phyloP scores from a whole-genome alignment of 345 rosid species.

The Iberis pinnata region DNA sequence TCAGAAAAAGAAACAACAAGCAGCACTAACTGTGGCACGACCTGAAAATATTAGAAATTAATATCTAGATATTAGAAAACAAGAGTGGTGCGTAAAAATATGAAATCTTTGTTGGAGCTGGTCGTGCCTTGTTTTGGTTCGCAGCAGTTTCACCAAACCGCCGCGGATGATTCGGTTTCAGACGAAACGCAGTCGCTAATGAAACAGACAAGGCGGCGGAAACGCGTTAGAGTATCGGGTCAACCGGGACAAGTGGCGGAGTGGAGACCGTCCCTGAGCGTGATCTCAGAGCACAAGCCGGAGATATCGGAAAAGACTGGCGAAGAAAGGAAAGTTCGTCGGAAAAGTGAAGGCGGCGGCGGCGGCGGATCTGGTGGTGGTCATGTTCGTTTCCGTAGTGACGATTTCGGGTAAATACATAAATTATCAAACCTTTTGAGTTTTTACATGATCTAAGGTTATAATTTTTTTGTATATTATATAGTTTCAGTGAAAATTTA shows the following conservation, averaged over 20 bases:
- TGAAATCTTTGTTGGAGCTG: slow-evolving; percentile 48
- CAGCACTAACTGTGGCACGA: slow-evolving; percentile 1
- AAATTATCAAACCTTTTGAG: too few relatives aligned
- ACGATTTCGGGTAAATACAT: slow-evolving; percentile 35
- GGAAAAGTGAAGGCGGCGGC: slow-evolving; percentile 26
- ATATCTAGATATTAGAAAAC: neutral
- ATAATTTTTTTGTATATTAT: too few relatives aligned
- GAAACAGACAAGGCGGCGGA: slow-evolving; percentile 27
- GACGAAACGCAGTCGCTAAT: slow-evolving; percentile 30
- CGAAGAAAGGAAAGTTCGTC: slow-evolving; percentile 24
- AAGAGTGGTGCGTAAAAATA: slow-evolving; percentile 20
- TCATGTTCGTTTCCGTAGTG: slow-evolving; percentile 30
- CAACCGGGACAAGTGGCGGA: slow-evolving; percentile 27
- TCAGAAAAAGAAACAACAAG: neutral
- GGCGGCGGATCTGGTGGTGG: slow-evolving; percentile 18
- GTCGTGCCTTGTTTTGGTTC: slow-evolving; percentile 46
- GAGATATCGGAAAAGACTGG: slow-evolving; percentile 17
- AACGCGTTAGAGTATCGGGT: slow-evolving; percentile 27
- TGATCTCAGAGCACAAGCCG: slow-evolving; percentile 53
- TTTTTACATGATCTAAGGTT: too few relatives aligned
- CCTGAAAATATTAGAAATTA: neutral
- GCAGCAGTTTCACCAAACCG: slow-evolving; percentile 16
- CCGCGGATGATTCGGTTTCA: slow-evolving; percentile 13
- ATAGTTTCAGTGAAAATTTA: too few relatives aligned
- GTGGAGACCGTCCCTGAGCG: slow-evolving; percentile 57